A percentile compares a stretch with the other conserved stretches of the same genome.
Conservation (phyloP, 1,139 yeast genomes). For the Hanseniaspora sp. region DNA sequence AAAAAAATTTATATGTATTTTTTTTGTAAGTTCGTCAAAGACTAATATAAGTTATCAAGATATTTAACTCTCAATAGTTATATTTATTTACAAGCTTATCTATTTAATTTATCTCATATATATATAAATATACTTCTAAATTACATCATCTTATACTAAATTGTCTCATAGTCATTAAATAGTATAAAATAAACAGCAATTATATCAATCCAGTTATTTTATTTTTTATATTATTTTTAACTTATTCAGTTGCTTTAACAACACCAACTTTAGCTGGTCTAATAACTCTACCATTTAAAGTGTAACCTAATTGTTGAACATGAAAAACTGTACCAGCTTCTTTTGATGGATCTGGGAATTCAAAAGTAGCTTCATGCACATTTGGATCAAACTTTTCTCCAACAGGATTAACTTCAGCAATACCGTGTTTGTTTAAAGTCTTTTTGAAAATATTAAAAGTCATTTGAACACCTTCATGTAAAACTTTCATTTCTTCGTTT, state of each 20-base stretch:
- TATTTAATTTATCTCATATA: no score
- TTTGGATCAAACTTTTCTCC: slow-evolving; percentile 87
- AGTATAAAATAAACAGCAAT: no score
- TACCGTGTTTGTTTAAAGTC: slow-evolving; percentile 72
- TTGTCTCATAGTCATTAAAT: no score
- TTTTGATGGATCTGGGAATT: slow-evolving; percentile 76
- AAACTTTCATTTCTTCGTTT: slow-evolving; percentile 56
- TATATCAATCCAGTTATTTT: no score
- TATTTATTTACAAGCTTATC: no score
- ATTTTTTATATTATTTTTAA: neutral
- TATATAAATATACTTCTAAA: no score
- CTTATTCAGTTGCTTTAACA: slow-evolving; percentile 46
- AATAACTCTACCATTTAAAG: slow-evolving; percentile 74
- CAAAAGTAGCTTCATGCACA: slow-evolving; percentile 85
- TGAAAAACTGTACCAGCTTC: slow-evolving; percentile 90
- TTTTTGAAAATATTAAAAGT: slow-evolving; percentile 78
- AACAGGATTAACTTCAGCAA: slow-evolving; percentile 67
- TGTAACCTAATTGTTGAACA: slow-evolving; percentile 85
- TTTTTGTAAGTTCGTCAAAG: no score
- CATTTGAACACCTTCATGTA: slow-evolving; percentile 86
- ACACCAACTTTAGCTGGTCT: slow-evolving; percentile 97
- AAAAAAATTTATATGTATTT: no score
- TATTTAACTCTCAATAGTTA: no score
- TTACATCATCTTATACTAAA: no score
- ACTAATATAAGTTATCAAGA: no score